phyloP scores from a whole-genome alignment of 1,139 yeast species.

The Yamadazyma conglobata region DNA sequence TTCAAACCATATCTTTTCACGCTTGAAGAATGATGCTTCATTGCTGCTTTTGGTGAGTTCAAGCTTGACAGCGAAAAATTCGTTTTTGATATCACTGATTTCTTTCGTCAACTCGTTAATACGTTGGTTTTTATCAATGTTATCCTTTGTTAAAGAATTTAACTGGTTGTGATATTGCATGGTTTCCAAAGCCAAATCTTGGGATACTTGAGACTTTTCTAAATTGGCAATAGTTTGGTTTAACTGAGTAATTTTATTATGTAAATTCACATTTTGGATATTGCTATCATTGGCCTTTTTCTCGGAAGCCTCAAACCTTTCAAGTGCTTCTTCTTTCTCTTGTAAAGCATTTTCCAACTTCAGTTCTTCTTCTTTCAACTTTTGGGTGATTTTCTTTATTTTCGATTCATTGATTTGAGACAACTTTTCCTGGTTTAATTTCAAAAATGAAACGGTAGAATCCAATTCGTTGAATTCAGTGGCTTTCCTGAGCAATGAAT shows the following conservation, averaged over 20 bases:
- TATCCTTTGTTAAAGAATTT: conserved; percentile 45
- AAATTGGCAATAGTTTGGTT: conserved; percentile 16
- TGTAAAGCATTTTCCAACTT: conserved; percentile 28
- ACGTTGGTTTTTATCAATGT: conserved; percentile 44
- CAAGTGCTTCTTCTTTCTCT: conserved; percentile 23
- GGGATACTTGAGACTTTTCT: conserved; percentile 11
- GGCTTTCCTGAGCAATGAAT: conserved; percentile 41
- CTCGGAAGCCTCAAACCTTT: conserved; percentile 18
- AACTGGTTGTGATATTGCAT: conserved; percentile 50
- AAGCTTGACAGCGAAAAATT: conserved; percentile 39
- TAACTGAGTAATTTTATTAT: conserved; percentile 18
- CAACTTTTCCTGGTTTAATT: conserved; percentile 53
- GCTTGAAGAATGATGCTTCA: conserved; percentile 31
- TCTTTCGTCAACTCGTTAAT: conserved; percentile 37
- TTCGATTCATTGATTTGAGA: conserved; percentile 30
- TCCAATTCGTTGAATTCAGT: conserved; percentile 46
- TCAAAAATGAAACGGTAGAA: conserved; percentile 49
- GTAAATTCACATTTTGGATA: conserved; percentile 23
- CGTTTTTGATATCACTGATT: conserved; percentile 33
- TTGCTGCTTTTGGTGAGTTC: conserved; percentile 38
- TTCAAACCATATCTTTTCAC: conserved; percentile 49
- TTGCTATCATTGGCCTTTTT: conserved; percentile 11
- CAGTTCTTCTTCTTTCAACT: conserved; percentile 22
- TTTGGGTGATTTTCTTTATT: conserved; percentile 21
- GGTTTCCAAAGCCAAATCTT: conserved; percentile 36